Evolutionary conservation across 805 yeast genomes (phyloP).

Genomic region (Candida suzukii): DNA sequence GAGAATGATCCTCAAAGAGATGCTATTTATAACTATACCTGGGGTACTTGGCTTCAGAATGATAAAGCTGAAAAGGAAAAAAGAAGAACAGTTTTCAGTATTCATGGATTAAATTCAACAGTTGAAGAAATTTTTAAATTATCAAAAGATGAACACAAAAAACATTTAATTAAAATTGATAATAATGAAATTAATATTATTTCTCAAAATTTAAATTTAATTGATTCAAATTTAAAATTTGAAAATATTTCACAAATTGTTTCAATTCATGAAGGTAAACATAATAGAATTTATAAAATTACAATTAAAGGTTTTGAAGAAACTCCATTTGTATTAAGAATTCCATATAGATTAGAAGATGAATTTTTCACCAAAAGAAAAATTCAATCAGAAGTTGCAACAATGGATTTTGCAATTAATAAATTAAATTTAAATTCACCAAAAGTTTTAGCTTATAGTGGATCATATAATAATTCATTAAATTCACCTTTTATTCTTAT

Average conservation of each 20-base stretch:
- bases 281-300: conserved; percentile 78
- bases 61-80: conserved; percentile 67
- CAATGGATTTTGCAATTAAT: conserved; percentile 69
- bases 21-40: conserved; percentile 76
- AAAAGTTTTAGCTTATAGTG: conserved; percentile 61
- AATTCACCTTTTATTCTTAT: conserved; percentile 71
- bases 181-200: conserved; percentile 12
- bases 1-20: conserved; percentile 61
- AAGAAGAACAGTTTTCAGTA: conserved; percentile 74
- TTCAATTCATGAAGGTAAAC: conserved; percentile 90
- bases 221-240: conserved; percentile 8
- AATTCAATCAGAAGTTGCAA: conserved; percentile 86
- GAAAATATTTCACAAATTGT: conserved; percentile 59
- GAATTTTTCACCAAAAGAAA: conserved; percentile 59
- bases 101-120: conserved; percentile 65
- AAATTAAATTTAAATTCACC: conserved; percentile 71
- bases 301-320: conserved; percentile 39
- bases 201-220: conserved; percentile 13
- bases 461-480: conserved; percentile 52
- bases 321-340: conserved; percentile 64
- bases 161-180: conserved; percentile 4
- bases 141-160: conserved; percentile 26
- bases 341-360: conserved; percentile 76
- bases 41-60: conserved; percentile 93
- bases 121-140: conserved; percentile 35